A percentile compares a stretch with the other conserved stretches of the same genome.
Conservation (phyloP, 345 rosid species). For the Camelina neglecta region DNA sequence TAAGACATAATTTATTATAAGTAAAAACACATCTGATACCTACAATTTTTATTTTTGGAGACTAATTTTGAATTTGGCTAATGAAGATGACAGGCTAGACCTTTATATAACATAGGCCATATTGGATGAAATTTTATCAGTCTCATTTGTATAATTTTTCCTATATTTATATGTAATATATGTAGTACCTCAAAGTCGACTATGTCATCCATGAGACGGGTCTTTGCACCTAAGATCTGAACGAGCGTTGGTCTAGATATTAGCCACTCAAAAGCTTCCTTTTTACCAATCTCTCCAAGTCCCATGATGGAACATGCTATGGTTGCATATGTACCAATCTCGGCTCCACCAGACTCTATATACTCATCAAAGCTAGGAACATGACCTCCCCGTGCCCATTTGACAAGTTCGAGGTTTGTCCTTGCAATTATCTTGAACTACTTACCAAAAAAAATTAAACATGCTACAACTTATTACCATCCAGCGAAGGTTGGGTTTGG, state of each 20-base stretch:
- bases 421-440: conserved; percentile 18
- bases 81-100: no score
- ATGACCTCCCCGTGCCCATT: conserved; percentile 23
- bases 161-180: no score
- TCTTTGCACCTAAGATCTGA: neutral
- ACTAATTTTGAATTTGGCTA: no score
- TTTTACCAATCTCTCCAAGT: conserved; percentile 7
- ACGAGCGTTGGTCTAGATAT: conserved; percentile 2
- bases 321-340: neutral
- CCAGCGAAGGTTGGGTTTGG: neutral
- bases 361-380: conserved; percentile 22
- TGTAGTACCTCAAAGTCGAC: neutral
- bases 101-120: no score
- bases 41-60: no score
- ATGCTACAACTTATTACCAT: neutral
- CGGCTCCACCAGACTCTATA: conserved; percentile 22
- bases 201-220: conserved; percentile 20
- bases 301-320: conserved; percentile 8
- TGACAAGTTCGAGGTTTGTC: conserved; percentile 22
- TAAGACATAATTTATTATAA: no score
- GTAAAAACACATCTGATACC: no score
- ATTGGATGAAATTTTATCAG: no score
- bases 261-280: conserved; percentile 17
- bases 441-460: neutral
- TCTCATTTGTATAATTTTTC: no score